Percentiles rank a stretch among this genome's conserved stretches.
Evolutionary conservation across 2,329 filamentous ascomycete species (phyloP).

Genomic region (Myriosclerotinia curreyana): DNA sequence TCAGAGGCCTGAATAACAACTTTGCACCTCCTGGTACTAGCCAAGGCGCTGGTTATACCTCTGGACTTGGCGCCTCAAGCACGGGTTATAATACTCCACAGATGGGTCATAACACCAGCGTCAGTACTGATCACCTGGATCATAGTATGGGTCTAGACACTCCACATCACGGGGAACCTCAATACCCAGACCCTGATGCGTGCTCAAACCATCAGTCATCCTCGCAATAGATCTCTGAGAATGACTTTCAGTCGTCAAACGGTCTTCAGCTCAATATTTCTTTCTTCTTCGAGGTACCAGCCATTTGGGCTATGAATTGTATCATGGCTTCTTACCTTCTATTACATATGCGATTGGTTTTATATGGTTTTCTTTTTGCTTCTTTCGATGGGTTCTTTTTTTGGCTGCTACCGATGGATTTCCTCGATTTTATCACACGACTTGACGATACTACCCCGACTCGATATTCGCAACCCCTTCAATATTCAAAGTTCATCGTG

Average conservation of each 20-base stretch:
- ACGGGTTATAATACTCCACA: background rate
- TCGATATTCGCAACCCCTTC: too few species aligned
- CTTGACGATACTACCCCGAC: background rate
- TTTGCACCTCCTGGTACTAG: background rate
- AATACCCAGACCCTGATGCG: background rate
- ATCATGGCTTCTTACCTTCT: background rate
- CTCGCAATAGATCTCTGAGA: background rate
- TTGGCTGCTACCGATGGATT: background rate
- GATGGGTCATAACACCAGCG: background rate
- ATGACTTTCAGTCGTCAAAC: background rate
- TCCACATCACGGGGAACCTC: background rate
- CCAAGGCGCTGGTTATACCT: background rate
- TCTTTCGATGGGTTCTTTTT: background rate
- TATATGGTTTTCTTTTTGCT: background rate
- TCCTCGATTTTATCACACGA: background rate
- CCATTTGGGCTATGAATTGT: background rate
- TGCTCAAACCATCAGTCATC: background rate
- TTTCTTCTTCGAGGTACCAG: background rate
- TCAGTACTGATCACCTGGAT: background rate
- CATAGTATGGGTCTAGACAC: background rate
- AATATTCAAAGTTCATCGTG: too few species aligned
- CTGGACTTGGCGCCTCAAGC: background rate
- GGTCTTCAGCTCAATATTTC: background rate
- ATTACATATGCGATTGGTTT: background rate
- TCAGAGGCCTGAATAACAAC: background rate